Evolutionary conservation across 257 asterid genomes (phyloP), one percentile per base, ranked within the genome.

Genomic region (Petrea volubilis): DNA sequence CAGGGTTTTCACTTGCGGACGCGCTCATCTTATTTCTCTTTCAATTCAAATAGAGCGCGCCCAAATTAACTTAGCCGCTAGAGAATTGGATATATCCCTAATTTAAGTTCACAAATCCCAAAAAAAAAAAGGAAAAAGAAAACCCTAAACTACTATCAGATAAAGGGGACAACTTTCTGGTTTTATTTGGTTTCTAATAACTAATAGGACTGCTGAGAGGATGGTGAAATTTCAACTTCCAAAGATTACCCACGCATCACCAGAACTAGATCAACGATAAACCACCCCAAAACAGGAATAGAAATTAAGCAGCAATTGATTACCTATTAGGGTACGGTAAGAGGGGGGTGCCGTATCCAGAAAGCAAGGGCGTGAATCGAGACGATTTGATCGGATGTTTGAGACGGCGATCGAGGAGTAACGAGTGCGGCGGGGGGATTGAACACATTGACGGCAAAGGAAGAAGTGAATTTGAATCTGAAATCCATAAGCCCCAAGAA

Each of bases 401-500:
- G 77, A 75, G 69, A 66, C 21, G 75, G 67, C 11, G 81, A 78
- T 56, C 23, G 78, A 52, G 68, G 58, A 31, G 56, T 6, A 46
- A 29, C 12, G n/a, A 67, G 47, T 24, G 62, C 68, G 20, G 25
- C 50, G 74, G 36, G 27, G 52, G 64, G 50, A 28, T 61, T 44
- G 72, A 7, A 53, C 74, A 71, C 55, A 71, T 38, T 33, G 15
- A 43, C 38, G 63, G 58, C 72, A 9, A 66, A 57, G 14, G 20
- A 38, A 47, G 78, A 67, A 6, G 67, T 68, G 24, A 27, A 53
- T 74, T 52, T 41, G 80, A 58, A 66, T 61, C 68, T 64, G 83
- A 69, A 77, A 84, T 79, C 89, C 96, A 89, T 88, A 73, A 77
- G 83, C 5, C 8, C 74, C 36, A 68, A 5, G 68, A 63, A 51